Percentiles rank a stretch among this genome's conserved stretches.
Evolutionary conservation across 139 green algal species (phyloP).

Genomic region (Tetradesmus obliquus): DNA sequence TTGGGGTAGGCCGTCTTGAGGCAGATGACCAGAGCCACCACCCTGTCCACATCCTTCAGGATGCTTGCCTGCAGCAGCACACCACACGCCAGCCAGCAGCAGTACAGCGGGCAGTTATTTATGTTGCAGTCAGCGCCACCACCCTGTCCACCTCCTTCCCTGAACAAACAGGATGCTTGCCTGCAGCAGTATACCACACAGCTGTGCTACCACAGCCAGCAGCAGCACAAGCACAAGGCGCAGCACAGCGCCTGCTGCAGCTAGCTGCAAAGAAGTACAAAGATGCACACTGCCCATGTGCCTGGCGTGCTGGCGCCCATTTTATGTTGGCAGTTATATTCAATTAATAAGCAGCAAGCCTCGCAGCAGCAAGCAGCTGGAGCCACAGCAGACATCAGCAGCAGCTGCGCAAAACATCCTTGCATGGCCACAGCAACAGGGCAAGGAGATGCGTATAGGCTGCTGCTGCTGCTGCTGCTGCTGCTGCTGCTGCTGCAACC

Average conservation of each 20-base stretch:
- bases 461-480: neutral
- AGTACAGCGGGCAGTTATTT: too few species aligned
- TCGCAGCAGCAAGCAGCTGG: too few species aligned
- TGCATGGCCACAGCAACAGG: too few species aligned
- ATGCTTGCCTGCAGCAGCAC: constrained; percentile 21
- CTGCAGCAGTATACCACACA: constrained; percentile 1
- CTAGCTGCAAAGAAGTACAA: too few species aligned
- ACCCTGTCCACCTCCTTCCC: constrained; percentile 6
- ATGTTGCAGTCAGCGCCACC: neutral
- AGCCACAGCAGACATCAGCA: neutral
- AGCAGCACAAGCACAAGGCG: too few species aligned
- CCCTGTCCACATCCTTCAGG: constrained; percentile 10
- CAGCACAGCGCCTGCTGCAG: too few species aligned
- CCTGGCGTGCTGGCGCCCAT: too few species aligned
- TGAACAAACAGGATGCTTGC: constrained; percentile 17
- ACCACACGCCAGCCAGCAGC: neutral
- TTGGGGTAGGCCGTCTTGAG: constrained; percentile 25
- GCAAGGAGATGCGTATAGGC: neutral
- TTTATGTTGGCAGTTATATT: too few species aligned
- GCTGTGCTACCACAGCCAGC: too few species aligned
- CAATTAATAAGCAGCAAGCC: too few species aligned
- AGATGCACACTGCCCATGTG: too few species aligned
- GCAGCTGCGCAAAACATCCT: too few species aligned
- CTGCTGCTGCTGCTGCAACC: neutral
- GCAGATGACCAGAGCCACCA: constrained; percentile 15